Base-by-base conservation (phyloP, 2,329 filamentous ascomycete species). In the Sporothrix mexicana region DNA sequence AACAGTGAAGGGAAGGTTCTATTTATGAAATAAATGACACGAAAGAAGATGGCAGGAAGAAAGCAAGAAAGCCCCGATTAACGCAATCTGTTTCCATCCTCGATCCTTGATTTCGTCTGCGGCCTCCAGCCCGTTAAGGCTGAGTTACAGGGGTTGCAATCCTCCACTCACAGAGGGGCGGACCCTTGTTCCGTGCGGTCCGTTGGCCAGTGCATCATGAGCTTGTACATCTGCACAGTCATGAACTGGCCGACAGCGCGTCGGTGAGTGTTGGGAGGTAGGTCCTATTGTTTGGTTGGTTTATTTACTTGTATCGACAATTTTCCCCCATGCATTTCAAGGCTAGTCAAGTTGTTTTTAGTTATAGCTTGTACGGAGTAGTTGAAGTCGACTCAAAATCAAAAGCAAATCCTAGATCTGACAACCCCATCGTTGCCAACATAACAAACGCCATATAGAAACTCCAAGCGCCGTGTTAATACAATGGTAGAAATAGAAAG, bases 101-200 rank as follows among this genome's bases (percentile, higher is more conserved):
- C 23, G 51, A 8, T 53, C 15, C 12, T 57, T 23, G 23, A 15
- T 57, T 36, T 36, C 30, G 3, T 30, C 23, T 57, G 55, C 55
- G 55, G 55, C 55, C 55, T 57, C 55, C 55, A 57, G 55, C 55
- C 23, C 17, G 55, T 57, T 15, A 69, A 69, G 67, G 67, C 67
- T 59, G 67, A 69, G 67, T n/a, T 45, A 23, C 67, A 59, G 30
- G 30, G 36, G n/a, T 53, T 23, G 47, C 30, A 5, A 10, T 23
- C 55, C 55, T 6, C 15, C 2, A 2, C 55, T 3, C 8, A 25
- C 55, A 30, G 55, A 57, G 55, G 55, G 55, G 17, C 17, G 23
- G 55, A 36, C 20, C 53, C 53, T 20, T 53, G 67, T 51, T 6
- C 49, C 67, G 36, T 12, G 12, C 49, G 2, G n/a, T 25, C 53